A percentile compares a stretch with the other conserved stretches of the same genome.
phyloP scores from a whole-genome alignment of 1,139 yeast genomes.

The Sugiyamaella sp. region DNA sequence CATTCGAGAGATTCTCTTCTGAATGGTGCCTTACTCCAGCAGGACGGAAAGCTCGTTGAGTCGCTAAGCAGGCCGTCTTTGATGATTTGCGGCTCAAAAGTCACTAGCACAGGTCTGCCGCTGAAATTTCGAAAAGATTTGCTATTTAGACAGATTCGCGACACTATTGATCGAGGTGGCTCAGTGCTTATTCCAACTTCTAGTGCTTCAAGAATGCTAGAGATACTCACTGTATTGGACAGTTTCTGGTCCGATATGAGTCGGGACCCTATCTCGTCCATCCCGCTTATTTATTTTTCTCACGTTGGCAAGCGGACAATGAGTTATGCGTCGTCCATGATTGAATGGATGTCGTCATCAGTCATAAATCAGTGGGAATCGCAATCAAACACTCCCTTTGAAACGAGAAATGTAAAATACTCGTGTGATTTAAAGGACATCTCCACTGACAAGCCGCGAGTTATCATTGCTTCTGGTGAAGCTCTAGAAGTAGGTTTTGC shows the following conservation, averaged over 20 bases:
- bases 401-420: slow-evolving; percentile 53
- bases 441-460: slow-evolving; percentile 66
- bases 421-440: slow-evolving; percentile 64
- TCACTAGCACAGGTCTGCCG: slow-evolving; percentile 63
- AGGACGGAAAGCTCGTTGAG: slow-evolving; percentile 58
- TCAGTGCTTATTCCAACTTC: slow-evolving; percentile 83
- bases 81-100: slow-evolving; percentile 72
- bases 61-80: slow-evolving; percentile 80
- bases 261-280: slow-evolving; percentile 37
- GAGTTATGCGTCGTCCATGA: slow-evolving; percentile 81
- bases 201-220: slow-evolving; percentile 81
- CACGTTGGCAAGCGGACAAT: slow-evolving; percentile 80
- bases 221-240: slow-evolving; percentile 72
- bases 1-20: slow-evolving; percentile 87
- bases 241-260: slow-evolving; percentile 57
- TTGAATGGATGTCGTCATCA: slow-evolving; percentile 93
- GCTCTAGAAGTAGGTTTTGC: slow-evolving; percentile 71
- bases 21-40: slow-evolving; percentile 71
- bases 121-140: slow-evolving; percentile 65
- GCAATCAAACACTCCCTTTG: slow-evolving; percentile 70
- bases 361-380: slow-evolving; percentile 82
- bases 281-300: slow-evolving; percentile 75
- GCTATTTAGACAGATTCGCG: slow-evolving; percentile 61
- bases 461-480: slow-evolving; percentile 78
- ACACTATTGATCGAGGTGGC: slow-evolving; percentile 70